A percentile compares a stretch with the other conserved stretches of the same genome.
These are phyloP conservation scores for Metarhizium brunneum DNA, from an alignment of 2,329 filamentous ascomycete species.

Conservation along the genomic window DNA sequence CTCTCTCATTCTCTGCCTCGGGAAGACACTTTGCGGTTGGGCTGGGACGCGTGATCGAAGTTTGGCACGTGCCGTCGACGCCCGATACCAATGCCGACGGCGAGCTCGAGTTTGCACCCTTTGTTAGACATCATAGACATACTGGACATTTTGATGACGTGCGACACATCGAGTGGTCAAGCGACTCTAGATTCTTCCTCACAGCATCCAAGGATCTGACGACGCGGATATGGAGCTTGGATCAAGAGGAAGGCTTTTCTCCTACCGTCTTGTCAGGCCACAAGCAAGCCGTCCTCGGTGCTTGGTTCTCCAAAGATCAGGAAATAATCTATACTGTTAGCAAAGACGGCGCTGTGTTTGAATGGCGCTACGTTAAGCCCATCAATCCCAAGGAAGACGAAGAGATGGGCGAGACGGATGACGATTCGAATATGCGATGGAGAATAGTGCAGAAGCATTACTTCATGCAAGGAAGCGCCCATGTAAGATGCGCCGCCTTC, in stretches of 20 bases:
- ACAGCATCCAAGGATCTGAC: constrained; percentile 89
- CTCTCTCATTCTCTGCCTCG: constrained; percentile 83
- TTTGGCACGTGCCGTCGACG: constrained; percentile 91
- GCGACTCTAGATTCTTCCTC: constrained; percentile 90
- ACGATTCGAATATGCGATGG: constrained; percentile 67
- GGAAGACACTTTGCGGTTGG: constrained; percentile 86
- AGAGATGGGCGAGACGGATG: constrained; percentile 49
- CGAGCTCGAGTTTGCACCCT: constrained; percentile 89
- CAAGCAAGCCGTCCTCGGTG: constrained; percentile 79
- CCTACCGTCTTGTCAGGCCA: constrained; percentile 88
- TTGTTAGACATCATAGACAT: constrained; percentile 79
- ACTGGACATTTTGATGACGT: constrained; percentile 84
- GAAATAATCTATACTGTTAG: constrained; percentile 95
- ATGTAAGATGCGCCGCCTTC: constrained; percentile 83
- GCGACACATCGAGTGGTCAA: constrained; percentile 85
- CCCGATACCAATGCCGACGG: constrained; percentile 71
- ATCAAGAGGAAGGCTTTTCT: constrained; percentile 77
- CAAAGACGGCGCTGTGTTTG: constrained; percentile 92
- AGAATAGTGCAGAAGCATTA: constrained; percentile 85
- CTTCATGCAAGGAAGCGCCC: constrained; percentile 84
- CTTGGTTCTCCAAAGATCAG: constrained; percentile 94
- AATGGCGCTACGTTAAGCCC: constrained; percentile 74
- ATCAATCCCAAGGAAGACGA: constrained; percentile 49
- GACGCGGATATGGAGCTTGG: constrained; percentile 87
- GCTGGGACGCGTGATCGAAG: constrained; percentile 77